Percentiles rank a stretch among this genome's conserved stretches.
phyloP scores from a whole-genome alignment of 139 green algal species.

The Asterochloris erici region DNA sequence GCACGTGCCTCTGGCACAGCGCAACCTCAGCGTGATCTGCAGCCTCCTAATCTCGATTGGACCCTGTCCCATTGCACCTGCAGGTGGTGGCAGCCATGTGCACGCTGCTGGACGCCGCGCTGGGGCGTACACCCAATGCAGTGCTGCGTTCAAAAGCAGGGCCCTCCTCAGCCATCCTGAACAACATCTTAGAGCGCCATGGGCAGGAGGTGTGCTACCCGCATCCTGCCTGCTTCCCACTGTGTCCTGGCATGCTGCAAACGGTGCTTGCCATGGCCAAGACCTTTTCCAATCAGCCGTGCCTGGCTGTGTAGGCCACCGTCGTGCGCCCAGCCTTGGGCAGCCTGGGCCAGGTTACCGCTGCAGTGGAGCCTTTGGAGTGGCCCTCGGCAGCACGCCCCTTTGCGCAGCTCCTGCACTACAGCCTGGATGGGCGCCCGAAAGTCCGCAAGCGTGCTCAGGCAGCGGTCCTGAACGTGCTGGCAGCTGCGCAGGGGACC shows the following conservation, averaged over 20 bases:
- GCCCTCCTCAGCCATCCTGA: background rate
- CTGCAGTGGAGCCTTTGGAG: constrained; percentile 45
- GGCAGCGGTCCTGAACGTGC: constrained; percentile 47
- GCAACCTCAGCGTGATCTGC: background rate
- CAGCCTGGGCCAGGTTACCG: constrained; percentile 56
- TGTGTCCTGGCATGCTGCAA: background rate
- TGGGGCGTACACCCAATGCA: constrained; percentile 50
- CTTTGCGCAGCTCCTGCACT: constrained; percentile 38
- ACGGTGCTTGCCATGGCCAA: background rate
- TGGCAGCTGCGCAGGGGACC: constrained; percentile 56
- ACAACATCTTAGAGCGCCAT: background rate
- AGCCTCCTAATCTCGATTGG: background rate
- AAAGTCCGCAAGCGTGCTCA: constrained; percentile 73
- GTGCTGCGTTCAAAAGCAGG: constrained; percentile 43
- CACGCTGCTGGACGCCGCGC: constrained; percentile 50
- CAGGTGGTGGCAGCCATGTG: constrained; percentile 64
- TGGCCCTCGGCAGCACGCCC: constrained; percentile 30
- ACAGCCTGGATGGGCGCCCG: constrained; percentile 51
- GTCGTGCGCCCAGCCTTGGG: constrained; percentile 47
- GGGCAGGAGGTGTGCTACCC: background rate
- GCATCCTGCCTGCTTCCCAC: background rate
- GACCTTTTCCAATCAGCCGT: background rate
- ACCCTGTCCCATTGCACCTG: background rate
- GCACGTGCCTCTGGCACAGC: background rate
- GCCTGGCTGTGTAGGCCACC: constrained; percentile 30